These are phyloP conservation scores for Clavariopsis aquatica DNA, from an alignment of 495 filamentous ascomycete species.

Conservation along the genomic window DNA sequence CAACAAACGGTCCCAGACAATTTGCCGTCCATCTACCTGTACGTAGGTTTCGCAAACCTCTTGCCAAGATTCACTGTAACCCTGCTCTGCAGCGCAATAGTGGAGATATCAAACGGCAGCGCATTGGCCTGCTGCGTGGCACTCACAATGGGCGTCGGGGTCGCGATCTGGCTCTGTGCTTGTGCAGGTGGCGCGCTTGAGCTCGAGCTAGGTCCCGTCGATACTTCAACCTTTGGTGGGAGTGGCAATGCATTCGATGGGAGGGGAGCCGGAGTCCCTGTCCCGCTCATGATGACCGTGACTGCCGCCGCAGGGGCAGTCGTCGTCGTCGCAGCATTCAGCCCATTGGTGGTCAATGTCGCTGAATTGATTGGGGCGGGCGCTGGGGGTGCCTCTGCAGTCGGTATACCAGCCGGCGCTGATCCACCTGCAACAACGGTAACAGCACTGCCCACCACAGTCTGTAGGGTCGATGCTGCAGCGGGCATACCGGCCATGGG, in stretches of 20 bases:
- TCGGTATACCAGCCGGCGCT: neutral
- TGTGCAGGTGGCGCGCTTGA: neutral
- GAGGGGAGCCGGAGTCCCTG: neutral
- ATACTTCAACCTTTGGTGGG: neutral
- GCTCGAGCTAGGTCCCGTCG: neutral
- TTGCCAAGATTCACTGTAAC: slow-evolving; percentile 32
- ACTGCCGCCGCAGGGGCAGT: neutral
- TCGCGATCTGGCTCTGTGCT: slow-evolving; percentile 2
- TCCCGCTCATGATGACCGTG: neutral
- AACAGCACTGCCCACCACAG: slow-evolving; percentile 13
- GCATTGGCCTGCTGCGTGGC: neutral
- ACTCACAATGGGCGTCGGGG: neutral
- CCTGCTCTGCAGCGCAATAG: slow-evolving; percentile 28
- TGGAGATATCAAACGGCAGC: slow-evolving; percentile 34
- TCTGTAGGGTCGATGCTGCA: slow-evolving; percentile 17
- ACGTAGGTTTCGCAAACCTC: slow-evolving; percentile 3
- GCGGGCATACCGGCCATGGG: slow-evolving; percentile 11
- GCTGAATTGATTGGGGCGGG: slow-evolving; percentile 1
- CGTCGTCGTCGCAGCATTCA: neutral
- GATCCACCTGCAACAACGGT: slow-evolving; percentile 20
- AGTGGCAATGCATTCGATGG: neutral
- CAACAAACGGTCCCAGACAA: neutral
- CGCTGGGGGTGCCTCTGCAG: neutral
- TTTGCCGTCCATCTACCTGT: slow-evolving; percentile 1
- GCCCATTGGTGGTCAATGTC: slow-evolving; percentile 2